phyloP scores from a whole-genome alignment of 2,329 filamentous ascomycete species.

The Fusarium sp. region DNA sequence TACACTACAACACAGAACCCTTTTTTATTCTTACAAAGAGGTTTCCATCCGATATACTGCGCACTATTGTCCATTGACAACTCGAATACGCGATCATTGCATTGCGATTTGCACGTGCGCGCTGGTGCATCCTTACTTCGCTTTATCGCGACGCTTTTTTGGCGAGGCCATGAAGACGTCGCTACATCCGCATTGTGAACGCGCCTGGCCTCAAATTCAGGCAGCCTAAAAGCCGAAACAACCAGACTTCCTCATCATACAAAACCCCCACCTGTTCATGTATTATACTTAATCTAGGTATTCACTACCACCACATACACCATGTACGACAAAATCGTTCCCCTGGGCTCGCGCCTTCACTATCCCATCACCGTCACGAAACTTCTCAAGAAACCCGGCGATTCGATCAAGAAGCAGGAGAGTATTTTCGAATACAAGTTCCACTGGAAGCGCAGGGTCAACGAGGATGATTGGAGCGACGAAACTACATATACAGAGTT shows the following conservation, averaged over 20 bases:
- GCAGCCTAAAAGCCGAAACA: background rate
- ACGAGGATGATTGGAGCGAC: slow-evolving; percentile 71
- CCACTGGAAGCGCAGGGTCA: slow-evolving; percentile 80
- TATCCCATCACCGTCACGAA: slow-evolving; percentile 95
- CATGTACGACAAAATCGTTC: slow-evolving; percentile 60
- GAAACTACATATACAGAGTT: slow-evolving; percentile 80
- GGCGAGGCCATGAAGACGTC: slow-evolving; percentile 50
- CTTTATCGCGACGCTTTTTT: slow-evolving; percentile 24
- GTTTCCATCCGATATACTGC: background rate
- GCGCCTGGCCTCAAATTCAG: slow-evolving; percentile 4
- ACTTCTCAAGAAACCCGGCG: slow-evolving; percentile 80
- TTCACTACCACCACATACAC: slow-evolving; percentile 19
- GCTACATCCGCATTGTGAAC: slow-evolving; percentile 11
- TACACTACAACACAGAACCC: background rate
- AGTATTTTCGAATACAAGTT: slow-evolving; percentile 89
- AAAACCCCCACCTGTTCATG: background rate
- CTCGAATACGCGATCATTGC: slow-evolving; percentile 12
- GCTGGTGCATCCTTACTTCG: slow-evolving; percentile 26
- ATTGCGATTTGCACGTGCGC: slow-evolving; percentile 33
- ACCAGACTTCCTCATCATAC: background rate
- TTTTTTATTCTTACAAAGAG: background rate
- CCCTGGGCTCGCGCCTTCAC: slow-evolving; percentile 73
- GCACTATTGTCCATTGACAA: slow-evolving; percentile 20
- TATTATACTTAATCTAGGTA: background rate
- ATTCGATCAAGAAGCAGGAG: slow-evolving; percentile 80